A percentile compares a stretch with the other conserved stretches of the same genome.
Conservation (phyloP, 345 rosid genomes). For the Sisymbrium altissimum region DNA sequence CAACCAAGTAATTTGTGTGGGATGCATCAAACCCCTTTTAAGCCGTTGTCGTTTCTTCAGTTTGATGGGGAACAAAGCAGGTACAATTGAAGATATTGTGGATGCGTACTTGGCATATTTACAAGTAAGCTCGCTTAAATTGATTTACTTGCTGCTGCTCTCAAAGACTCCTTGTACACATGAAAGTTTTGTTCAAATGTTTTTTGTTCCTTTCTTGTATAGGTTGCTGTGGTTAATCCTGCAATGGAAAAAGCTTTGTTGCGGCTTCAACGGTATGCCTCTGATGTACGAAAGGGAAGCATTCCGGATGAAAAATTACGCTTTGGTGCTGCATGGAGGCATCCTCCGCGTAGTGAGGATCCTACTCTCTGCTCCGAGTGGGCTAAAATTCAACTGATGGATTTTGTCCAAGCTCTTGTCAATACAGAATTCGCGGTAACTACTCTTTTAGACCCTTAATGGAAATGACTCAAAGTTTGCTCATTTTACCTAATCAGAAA, state of each 20-base stretch:
- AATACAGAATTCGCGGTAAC: constrained; percentile 74
- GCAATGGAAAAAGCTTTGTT: constrained; percentile 78
- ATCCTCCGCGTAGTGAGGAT: constrained; percentile 61
- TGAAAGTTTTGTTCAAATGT: background rate
- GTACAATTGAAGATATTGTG: constrained; percentile 76
- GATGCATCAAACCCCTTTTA: background rate
- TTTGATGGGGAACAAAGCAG: constrained; percentile 60
- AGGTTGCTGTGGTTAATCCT: constrained; percentile 88
- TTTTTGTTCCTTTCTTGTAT: background rate
- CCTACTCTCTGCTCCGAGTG: constrained; percentile 42
- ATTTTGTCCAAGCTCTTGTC: constrained; percentile 73
- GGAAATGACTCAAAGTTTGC: background rate
- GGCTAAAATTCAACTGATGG: constrained; percentile 96
- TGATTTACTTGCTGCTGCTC: constrained; percentile 1
- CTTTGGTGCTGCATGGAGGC: constrained; percentile 96
- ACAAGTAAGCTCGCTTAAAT: constrained; percentile 54
- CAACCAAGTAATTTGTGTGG: background rate
- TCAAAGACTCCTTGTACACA: background rate
- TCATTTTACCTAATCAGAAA: background rate
- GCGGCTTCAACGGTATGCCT: constrained; percentile 63
- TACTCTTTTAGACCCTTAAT: constrained; percentile 11
- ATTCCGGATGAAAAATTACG: constrained; percentile 60
- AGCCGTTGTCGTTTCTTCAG: constrained; percentile 39
- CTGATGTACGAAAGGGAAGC: constrained; percentile 60
- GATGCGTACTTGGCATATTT: constrained; percentile 88